These are phyloP conservation scores for Penicillium coffeae DNA, from an alignment of 495 filamentous ascomycete genomes.

Conservation along the genomic window DNA sequence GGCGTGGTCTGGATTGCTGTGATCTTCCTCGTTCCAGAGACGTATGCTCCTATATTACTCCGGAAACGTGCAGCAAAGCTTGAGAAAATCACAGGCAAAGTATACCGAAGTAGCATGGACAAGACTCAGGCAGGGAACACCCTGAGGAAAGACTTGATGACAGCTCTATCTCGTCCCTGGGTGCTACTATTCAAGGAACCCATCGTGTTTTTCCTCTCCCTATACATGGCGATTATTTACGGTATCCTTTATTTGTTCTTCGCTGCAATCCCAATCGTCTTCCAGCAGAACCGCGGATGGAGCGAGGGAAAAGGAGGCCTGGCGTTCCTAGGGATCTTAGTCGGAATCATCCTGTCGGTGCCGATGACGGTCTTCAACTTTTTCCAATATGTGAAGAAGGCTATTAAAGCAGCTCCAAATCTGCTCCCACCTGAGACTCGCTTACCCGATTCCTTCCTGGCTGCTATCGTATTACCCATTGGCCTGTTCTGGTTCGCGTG, in stretches of 20 bases:
- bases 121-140: conserved; percentile 11
- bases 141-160: conserved; percentile 32
- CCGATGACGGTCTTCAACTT: not conserved
- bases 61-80: conserved; percentile 42
- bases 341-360: conserved; percentile 53
- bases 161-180: conserved; percentile 24
- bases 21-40: conserved; percentile 49
- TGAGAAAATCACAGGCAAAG: conserved; percentile 48
- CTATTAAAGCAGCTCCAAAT: not conserved
- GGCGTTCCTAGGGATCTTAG: conserved; percentile 8
- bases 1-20: conserved; percentile 19
- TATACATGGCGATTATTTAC: conserved; percentile 61
- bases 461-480: conserved; percentile 16
- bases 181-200: conserved; percentile 31
- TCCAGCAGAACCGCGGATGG: conserved; percentile 43
- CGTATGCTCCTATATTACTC: conserved; percentile 55
- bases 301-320: conserved; percentile 3
- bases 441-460: conserved; percentile 14
- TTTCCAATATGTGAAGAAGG: conserved; percentile 1
- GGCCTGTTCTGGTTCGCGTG: conserved; percentile 52
- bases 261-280: conserved; percentile 58
- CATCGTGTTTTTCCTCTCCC: conserved; percentile 49
- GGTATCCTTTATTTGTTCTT: conserved; percentile 67
- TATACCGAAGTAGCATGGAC: conserved; percentile 47
- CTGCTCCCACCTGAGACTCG: conserved; percentile 13